These are phyloP conservation scores for Xylariaceae sp. DNA, from an alignment of 2,329 filamentous ascomycete species.

Conservation along the genomic window DNA sequence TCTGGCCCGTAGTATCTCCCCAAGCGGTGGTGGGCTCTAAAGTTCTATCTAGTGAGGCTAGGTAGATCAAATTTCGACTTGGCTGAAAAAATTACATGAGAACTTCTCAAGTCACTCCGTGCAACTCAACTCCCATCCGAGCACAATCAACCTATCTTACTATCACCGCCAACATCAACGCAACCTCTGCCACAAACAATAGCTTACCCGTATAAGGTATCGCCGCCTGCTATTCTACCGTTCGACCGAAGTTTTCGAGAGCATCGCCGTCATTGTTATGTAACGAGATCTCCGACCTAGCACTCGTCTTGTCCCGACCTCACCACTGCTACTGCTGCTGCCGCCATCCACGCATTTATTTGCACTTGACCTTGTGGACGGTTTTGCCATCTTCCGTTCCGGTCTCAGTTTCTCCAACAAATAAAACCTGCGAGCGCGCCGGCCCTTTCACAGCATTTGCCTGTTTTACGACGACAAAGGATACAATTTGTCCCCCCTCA, in stretches of 20 bases:
- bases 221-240: background rate
- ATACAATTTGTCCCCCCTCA: background rate
- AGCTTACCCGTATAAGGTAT: slow-evolving; percentile 3
- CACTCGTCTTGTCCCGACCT: background rate
- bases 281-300: slow-evolving; percentile 4
- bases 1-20: too few species aligned
- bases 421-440: slow-evolving; percentile 9
- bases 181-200: slow-evolving; percentile 3
- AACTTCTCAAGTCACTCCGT: slow-evolving; percentile 1
- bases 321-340: background rate
- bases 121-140: slow-evolving; percentile 2
- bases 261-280: slow-evolving; percentile 8
- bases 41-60: background rate
- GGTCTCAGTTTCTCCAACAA: background rate
- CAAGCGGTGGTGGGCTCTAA: too few species aligned
- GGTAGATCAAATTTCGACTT: slow-evolving; percentile 18
- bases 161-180: slow-evolving; percentile 2
- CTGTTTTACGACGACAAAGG: slow-evolving; percentile 7
- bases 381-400: background rate
- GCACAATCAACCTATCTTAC: background rate
- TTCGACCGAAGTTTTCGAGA: slow-evolving; percentile 5
- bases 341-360: background rate
- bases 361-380: background rate
- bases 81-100: slow-evolving; percentile 6
- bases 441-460: slow-evolving; percentile 2